These are phyloP conservation scores for Stagonosporopsis chrysanthemi DNA, from an alignment of 2,329 filamentous ascomycete species.

Conservation along the genomic window DNA sequence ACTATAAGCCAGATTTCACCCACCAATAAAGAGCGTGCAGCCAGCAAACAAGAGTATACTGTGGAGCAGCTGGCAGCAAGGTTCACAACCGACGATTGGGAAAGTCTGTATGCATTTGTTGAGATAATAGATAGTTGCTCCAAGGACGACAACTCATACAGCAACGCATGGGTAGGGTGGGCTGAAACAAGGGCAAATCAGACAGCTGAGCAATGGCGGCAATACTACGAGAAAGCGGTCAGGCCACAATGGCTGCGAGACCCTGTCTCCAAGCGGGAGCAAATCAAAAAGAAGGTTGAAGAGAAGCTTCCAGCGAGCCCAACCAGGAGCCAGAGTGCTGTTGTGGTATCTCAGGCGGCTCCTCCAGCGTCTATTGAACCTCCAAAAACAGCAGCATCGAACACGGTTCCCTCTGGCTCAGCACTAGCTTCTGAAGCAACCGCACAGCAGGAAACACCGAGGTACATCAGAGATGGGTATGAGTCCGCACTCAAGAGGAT, in stretches of 20 bases:
- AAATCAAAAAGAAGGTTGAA: conserved; percentile 30
- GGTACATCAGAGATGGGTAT: conserved; percentile 30
- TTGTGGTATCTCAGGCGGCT: background rate
- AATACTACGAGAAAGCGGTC: conserved; percentile 47
- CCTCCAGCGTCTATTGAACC: background rate
- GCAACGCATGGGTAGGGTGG: conserved; percentile 33
- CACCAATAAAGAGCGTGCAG: background rate
- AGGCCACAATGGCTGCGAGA: conserved; percentile 42
- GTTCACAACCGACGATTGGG: conserved; percentile 41
- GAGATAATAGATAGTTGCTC: conserved; percentile 24
- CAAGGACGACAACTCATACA: conserved; percentile 19
- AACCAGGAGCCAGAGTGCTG: background rate
- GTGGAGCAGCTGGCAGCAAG: conserved; percentile 30
- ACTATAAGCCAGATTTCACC: background rate
- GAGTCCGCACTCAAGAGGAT: conserved; percentile 33
- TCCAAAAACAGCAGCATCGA: background rate
- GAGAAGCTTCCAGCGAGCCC: conserved; percentile 15
- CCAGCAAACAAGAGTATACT: conserved; percentile 21
- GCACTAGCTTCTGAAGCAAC: conserved; percentile 33
- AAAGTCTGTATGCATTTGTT: conserved; percentile 42
- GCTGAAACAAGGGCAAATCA: conserved; percentile 29
- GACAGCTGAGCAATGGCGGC: conserved; percentile 41
- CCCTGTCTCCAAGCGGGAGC: conserved; percentile 29
- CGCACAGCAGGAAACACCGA: conserved; percentile 33
- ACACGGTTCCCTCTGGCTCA: conserved; percentile 11